Evolutionary conservation across 2,329 filamentous ascomycete species (phyloP).

Genomic region (Colletotrichum magnum): DNA sequence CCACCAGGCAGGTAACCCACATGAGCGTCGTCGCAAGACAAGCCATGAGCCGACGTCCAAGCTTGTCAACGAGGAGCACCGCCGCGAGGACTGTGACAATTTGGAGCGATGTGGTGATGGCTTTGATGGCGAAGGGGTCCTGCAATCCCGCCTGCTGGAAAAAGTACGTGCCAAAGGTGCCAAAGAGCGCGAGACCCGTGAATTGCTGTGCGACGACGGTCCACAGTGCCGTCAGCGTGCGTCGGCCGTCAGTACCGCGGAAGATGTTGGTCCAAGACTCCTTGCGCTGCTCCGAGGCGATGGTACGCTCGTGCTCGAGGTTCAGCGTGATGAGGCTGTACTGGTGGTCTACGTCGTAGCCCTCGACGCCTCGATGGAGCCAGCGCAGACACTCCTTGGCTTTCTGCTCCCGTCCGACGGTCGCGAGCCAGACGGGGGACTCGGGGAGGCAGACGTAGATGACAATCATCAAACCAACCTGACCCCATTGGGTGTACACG

Average conservation of each 20-base stretch:
- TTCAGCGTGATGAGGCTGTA: constrained; percentile 45
- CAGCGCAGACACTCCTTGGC: constrained; percentile 41
- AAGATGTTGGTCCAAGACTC: constrained; percentile 49
- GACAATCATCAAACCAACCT: constrained; percentile 56
- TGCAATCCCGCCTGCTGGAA: constrained; percentile 51
- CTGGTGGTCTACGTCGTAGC: constrained; percentile 48
- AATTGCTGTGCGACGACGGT: constrained; percentile 44
- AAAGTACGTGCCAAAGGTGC: constrained; percentile 48
- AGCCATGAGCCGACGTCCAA: constrained; percentile 41
- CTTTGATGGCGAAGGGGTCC: constrained; percentile 44
- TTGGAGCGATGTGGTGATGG: constrained; percentile 42
- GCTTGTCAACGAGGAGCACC: constrained; percentile 25
- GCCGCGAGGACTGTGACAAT: constrained; percentile 40
- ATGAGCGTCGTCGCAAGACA: constrained; percentile 29
- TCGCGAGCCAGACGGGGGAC: constrained; percentile 56
- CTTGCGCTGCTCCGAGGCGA: constrained; percentile 31
- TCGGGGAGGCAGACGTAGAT: constrained; percentile 57
- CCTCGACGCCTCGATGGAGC: constrained; percentile 45
- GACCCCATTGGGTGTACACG: constrained; percentile 61
- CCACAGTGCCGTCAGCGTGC: constrained; percentile 49
- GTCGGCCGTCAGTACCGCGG: constrained; percentile 47
- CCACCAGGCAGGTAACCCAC: constrained; percentile 40
- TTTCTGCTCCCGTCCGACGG: constrained; percentile 37
- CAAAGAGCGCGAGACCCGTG: constrained; percentile 43
- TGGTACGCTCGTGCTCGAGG: constrained; percentile 37